Conservation (phyloP, 2,329 filamentous ascomycete species). For the Penicillium italicum region DNA sequence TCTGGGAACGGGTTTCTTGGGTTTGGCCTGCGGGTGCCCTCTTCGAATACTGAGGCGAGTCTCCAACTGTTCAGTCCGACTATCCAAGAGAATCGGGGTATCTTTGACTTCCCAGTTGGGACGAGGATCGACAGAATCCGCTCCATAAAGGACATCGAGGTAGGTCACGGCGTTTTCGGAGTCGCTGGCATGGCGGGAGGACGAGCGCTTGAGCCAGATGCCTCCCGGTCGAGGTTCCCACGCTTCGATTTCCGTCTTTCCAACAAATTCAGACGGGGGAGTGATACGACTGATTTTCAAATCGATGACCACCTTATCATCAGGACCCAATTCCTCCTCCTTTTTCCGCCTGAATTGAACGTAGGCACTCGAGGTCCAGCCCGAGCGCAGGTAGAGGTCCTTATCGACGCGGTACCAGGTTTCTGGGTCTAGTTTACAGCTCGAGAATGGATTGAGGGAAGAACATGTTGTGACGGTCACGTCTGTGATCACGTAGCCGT, state of each 20-base stretch:
- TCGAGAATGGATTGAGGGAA: slow-evolving; percentile 67
- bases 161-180: slow-evolving; percentile 71
- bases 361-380: slow-evolving; percentile 73
- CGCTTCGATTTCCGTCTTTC: slow-evolving; percentile 54
- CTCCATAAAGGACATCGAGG: slow-evolving; percentile 81
- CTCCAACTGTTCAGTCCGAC: slow-evolving; percentile 57
- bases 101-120: slow-evolving; percentile 78
- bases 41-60: slow-evolving; percentile 75
- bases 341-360: slow-evolving; percentile 78
- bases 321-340: slow-evolving; percentile 72
- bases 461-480: slow-evolving; percentile 75
- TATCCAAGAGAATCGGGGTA: slow-evolving; percentile 68
- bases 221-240: slow-evolving; percentile 78
- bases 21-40: slow-evolving; percentile 58
- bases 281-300: slow-evolving; percentile 70
- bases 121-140: slow-evolving; percentile 86
- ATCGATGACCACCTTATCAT: slow-evolving; percentile 77
- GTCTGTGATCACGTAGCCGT: slow-evolving; percentile 81
- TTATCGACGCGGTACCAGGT: slow-evolving; percentile 85
- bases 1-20: slow-evolving; percentile 67
- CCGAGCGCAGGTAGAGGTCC: slow-evolving; percentile 74
- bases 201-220: slow-evolving; percentile 76
- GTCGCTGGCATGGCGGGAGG: slow-evolving; percentile 69
- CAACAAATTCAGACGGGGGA: slow-evolving; percentile 55
- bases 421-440: slow-evolving; percentile 67